Conservation (phyloP, 2,329 filamentous ascomycete species). For the Trichoderma semiorbis region DNA sequence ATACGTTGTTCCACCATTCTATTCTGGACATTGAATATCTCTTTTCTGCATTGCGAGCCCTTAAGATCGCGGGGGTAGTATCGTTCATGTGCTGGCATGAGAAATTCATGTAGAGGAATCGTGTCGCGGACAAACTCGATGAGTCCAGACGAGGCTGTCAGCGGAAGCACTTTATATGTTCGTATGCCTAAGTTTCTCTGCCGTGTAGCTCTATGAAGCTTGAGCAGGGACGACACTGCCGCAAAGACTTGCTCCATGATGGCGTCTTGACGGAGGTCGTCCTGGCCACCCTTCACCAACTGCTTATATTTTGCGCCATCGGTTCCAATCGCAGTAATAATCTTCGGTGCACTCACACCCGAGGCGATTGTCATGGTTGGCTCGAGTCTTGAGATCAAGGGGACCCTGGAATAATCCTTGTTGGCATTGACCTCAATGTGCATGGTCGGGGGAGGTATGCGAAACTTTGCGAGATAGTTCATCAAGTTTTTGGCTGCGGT, state of each 20-base stretch:
- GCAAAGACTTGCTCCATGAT: slow-evolving; percentile 99
- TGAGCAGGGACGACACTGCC: slow-evolving; percentile 85
- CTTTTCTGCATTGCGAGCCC: slow-evolving; percentile 69
- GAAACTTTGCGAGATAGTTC: slow-evolving; percentile 59
- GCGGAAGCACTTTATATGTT: slow-evolving; percentile 93
- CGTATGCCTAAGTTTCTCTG: slow-evolving; percentile 86
- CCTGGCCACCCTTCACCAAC: slow-evolving; percentile 91
- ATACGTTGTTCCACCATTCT: slow-evolving; percentile 69
- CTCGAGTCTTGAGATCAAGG: slow-evolving; percentile 69
- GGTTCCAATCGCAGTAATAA: slow-evolving; percentile 75
- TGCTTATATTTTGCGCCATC: slow-evolving; percentile 83
- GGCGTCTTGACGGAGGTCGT: slow-evolving; percentile 93
- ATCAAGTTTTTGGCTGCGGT: slow-evolving; percentile 60
- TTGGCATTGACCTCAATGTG: slow-evolving; percentile 71
- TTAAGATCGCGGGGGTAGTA: slow-evolving; percentile 86
- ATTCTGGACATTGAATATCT: slow-evolving; percentile 70
- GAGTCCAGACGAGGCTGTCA: slow-evolving; percentile 80
- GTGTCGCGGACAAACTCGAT: slow-evolving; percentile 98
- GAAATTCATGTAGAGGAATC: slow-evolving; percentile 83
- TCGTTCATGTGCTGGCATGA: slow-evolving; percentile 83
- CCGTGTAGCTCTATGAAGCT: slow-evolving; percentile 79
- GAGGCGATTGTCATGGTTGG: slow-evolving; percentile 79
- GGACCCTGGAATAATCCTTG: slow-evolving; percentile 72
- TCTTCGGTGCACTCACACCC: slow-evolving; percentile 90
- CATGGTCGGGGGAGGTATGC: slow-evolving; percentile 85